Conservation (phyloP, 169 alveolate species). For the Condylostoma magnum region DNA sequence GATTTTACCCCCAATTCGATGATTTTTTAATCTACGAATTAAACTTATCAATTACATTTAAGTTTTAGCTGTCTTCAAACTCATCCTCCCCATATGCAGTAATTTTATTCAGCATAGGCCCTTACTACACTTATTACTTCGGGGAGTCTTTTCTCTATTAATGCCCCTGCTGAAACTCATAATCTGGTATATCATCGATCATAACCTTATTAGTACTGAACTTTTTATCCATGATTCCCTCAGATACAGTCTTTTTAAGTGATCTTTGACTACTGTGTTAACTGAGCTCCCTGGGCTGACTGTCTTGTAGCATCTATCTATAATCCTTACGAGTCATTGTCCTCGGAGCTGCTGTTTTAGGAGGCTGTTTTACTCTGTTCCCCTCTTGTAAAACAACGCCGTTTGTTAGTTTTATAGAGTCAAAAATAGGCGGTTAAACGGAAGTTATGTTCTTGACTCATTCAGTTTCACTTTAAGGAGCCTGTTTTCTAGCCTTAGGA, state of each 20-base stretch:
- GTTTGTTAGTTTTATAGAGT: neutral
- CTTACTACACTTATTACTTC: neutral
- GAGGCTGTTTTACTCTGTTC: conserved; percentile 7
- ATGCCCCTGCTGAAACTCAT: neutral
- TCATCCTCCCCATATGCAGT: neutral
- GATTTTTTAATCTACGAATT: conserved; percentile 2
- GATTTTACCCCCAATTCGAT: conserved; percentile 16
- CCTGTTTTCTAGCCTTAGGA: neutral
- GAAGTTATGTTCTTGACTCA: conserved; percentile 25
- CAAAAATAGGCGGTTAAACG: conserved; percentile 18
- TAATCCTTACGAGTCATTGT: conserved; percentile 19
- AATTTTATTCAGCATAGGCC: neutral
- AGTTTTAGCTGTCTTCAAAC: neutral
- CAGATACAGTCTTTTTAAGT: conserved; percentile 3
- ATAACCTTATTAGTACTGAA: neutral
- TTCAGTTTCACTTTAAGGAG: conserved; percentile 7
- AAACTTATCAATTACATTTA: conserved; percentile 3
- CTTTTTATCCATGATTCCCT: neutral
- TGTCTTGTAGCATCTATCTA: neutral
- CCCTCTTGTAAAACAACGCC: conserved; percentile 22
- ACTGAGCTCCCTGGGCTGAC: neutral
- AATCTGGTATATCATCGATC: conserved; percentile 24
- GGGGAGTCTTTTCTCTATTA: neutral
- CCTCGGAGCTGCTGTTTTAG: neutral
- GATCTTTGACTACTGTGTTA: neutral